These are phyloP conservation scores for Kwoniella bestiolae DNA, from an alignment of 768 basidiomycete genomes.

Conservation along the genomic window DNA sequence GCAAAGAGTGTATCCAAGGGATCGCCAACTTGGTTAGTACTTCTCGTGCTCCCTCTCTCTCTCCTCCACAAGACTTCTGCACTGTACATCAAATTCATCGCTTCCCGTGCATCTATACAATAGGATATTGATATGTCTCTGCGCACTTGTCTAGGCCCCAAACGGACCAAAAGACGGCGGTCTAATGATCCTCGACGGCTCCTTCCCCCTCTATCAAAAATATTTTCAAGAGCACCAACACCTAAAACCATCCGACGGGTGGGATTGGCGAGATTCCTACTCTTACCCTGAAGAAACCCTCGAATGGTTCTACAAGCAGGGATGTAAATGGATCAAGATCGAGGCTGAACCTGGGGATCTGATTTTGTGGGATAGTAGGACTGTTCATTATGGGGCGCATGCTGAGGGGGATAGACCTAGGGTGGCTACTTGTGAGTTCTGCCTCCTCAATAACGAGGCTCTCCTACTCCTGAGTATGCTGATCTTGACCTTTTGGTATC, in stretches of 20 bases:
- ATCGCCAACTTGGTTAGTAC: constrained; percentile 21
- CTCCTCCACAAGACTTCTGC: neutral
- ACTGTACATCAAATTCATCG: neutral
- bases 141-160: constrained; percentile 19
- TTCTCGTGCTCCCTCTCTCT: neutral
- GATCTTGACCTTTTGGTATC: too few relatives aligned
- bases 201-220: constrained; percentile 50
- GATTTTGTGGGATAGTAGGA: constrained; percentile 56
- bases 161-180: constrained; percentile 59
- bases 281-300: constrained; percentile 33
- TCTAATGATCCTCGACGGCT: constrained; percentile 57
- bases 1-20: constrained; percentile 46
- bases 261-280: constrained; percentile 33
- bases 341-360: constrained; percentile 54
- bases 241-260: constrained; percentile 37
- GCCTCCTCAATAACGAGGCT: too few relatives aligned
- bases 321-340: constrained; percentile 56
- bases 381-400: constrained; percentile 54
- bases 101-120: neutral
- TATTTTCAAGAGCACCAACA: constrained; percentile 52
- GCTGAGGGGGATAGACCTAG: constrained; percentile 44
- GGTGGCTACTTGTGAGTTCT: constrained; percentile 52
- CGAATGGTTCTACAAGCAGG: constrained; percentile 57
- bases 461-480: too few relatives aligned
- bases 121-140: neutral